Percentiles rank a stretch among this genome's conserved stretches.
Conservation (phyloP, 176 grass and related monocot genomes). For the Musa troglodytarum region DNA sequence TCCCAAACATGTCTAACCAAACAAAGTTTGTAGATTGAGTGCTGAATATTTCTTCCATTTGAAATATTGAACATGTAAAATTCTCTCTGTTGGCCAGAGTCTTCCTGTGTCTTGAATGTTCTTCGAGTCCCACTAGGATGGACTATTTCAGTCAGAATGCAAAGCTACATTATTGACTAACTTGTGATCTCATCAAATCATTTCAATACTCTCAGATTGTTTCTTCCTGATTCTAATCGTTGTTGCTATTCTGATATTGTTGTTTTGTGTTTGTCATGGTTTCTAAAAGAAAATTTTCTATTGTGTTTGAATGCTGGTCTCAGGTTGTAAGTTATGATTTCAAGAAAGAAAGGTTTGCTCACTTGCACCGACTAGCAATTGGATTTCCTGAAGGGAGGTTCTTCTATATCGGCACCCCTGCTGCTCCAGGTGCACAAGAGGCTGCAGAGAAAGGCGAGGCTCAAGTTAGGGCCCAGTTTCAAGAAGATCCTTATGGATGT, state of each 20-base stretch:
- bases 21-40: too few relatives aligned
- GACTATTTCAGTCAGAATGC: neutral
- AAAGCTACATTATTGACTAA: too few relatives aligned
- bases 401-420: constrained; percentile 65
- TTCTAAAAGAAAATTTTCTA: neutral
- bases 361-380: constrained; percentile 60
- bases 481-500: constrained; percentile 89
- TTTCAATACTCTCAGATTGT: neutral
- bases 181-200: too few relatives aligned
- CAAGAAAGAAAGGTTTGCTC: constrained; percentile 76
- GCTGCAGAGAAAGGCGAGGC: constrained; percentile 71
- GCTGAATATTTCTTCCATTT: neutral
- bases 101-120: neutral
- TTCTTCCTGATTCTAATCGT: neutral
- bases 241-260: neutral
- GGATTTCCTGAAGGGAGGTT: constrained; percentile 79
- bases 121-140: neutral
- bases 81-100: neutral
- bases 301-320: neutral
- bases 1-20: neutral
- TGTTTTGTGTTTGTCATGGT: constrained; percentile 3
- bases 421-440: constrained; percentile 42
- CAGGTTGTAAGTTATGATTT: constrained; percentile 95
- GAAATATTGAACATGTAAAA: neutral
- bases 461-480: constrained; percentile 55